These are phyloP conservation scores for Aspergillus nanangensis DNA, from an alignment of 495 filamentous ascomycete genomes.

Conservation along the genomic window DNA sequence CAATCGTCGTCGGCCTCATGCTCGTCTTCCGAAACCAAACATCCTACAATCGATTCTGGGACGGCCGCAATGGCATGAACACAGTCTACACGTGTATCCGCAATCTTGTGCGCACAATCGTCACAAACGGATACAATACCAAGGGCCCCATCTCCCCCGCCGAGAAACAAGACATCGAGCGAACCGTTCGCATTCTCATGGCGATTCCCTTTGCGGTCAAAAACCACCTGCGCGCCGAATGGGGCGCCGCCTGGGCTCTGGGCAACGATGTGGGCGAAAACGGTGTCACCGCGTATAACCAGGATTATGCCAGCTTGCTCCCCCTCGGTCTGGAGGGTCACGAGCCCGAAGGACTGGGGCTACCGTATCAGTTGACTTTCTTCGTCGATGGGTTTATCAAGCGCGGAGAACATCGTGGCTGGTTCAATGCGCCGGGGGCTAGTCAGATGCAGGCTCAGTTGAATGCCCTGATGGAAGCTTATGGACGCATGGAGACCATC, in stretches of 20 bases:
- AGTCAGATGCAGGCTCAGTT: conserved; percentile 60
- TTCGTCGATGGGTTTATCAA: conserved; percentile 68
- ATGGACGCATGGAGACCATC: conserved; percentile 73
- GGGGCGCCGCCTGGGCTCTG: conserved; percentile 51
- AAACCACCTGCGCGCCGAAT: conserved; percentile 70
- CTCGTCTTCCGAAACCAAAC: conserved; percentile 75
- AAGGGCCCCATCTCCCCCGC: conserved; percentile 20
- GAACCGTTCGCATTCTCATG: conserved; percentile 55
- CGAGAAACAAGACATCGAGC: conserved; percentile 59
- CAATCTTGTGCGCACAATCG: conserved; percentile 58
- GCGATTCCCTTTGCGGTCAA: conserved; percentile 73
- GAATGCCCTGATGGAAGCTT: conserved; percentile 58
- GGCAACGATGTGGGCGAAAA: conserved; percentile 40
- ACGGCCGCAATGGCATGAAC: conserved; percentile 57
- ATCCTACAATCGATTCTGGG: conserved; percentile 70
- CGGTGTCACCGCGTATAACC: conserved; percentile 45
- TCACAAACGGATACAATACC: conserved; percentile 36
- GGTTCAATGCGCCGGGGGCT: conserved; percentile 60
- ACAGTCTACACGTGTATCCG: conserved; percentile 56
- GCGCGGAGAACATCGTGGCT: conserved; percentile 51
- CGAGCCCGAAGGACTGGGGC: conserved; percentile 60
- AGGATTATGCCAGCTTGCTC: conserved; percentile 58
- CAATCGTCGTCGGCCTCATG: conserved; percentile 77
- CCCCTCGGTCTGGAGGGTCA: conserved; percentile 55
- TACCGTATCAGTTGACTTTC: conserved; percentile 62